Conservation (phyloP, 805 yeast genomes). For the Priceomyces haplophilus region DNA sequence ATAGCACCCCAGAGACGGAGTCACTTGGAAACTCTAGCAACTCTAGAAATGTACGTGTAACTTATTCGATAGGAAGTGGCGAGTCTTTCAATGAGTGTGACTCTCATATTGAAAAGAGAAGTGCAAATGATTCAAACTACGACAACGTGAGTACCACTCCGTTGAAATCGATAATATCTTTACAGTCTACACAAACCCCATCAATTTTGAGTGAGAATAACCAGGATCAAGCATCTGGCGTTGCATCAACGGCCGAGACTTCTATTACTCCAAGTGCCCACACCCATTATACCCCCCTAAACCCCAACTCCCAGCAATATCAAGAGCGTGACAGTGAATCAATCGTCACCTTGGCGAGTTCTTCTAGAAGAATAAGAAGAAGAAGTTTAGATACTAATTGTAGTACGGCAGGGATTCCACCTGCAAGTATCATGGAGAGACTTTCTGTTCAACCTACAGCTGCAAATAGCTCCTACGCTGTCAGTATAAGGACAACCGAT, state of each 20-base stretch:
- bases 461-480: constrained; percentile 22
- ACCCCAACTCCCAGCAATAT: constrained; percentile 2
- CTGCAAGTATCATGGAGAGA: constrained; percentile 67
- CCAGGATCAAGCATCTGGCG: constrained; percentile 29
- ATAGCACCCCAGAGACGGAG: neutral
- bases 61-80: constrained; percentile 4
- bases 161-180: constrained; percentile 42
- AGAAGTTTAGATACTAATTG: constrained; percentile 54
- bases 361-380: constrained; percentile 37
- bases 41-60: constrained; percentile 1
- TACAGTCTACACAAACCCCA: constrained; percentile 39
- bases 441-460: constrained; percentile 33
- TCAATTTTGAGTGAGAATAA: constrained; percentile 34
- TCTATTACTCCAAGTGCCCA: constrained; percentile 45
- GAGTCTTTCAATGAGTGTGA: constrained; percentile 8
- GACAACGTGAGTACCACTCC: constrained; percentile 50
- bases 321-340: constrained; percentile 35
- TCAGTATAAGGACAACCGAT: constrained; percentile 12
- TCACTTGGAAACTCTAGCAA: neutral
- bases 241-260: constrained; percentile 50
- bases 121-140: constrained; percentile 18
- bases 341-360: constrained; percentile 42
- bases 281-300: constrained; percentile 4
- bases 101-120: constrained; percentile 8
- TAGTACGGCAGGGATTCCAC: constrained; percentile 67